Base-by-base conservation (phyloP, 1,284 basidiomycete genomes). In the Ganoderma lucidum region DNA sequence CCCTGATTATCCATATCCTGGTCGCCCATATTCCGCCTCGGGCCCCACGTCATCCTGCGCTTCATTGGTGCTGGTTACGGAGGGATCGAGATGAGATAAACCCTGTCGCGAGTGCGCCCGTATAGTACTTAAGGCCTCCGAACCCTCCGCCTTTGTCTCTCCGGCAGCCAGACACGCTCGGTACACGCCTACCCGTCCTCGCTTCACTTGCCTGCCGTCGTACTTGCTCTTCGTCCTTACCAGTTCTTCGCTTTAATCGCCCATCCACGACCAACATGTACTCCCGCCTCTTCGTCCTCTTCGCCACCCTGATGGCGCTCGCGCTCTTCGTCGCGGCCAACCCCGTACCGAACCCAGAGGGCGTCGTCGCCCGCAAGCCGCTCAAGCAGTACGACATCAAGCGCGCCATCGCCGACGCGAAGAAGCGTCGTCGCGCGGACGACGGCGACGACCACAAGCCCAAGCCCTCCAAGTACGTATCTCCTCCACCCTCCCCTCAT, bases 321-420 rank as follows among this genome's bases (percentile, higher is more conserved):
- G 69, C 70, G 51, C 68, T 75, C 60, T 58, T 71, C 59, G 69
- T 65, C 28, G 10, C 62, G 37, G 70, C 74, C 28, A 69, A 53
- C 66, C 73, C 71, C 39, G 69, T 72, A 19, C 69, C 70, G 14
- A 59, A 62, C 64, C 56, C 67, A 6, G 72, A 73, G n/a, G 71
- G 44, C 9, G 67, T 44, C 15, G 53, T 71, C 32, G 68, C 66
- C 35, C 74, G 73, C 69, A 75, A 68, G 70, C 62, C 71, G 19
- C 70, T 76, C 60, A 83, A 82, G 74, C 82, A 83, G 75, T 78
- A 75, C 72, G 75, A 79, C 70, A 73, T 78, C 63, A 78, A 76
- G 73, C 79, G 81, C 60, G 77, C 76, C 60, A 79, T 77, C 23
- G 59, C 59, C 23, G 32, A 61, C 58, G 69, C 67, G 42, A 66